Base-by-base conservation (phyloP, 306 rosid genomes). In the Potentilla sterilis region DNA sequence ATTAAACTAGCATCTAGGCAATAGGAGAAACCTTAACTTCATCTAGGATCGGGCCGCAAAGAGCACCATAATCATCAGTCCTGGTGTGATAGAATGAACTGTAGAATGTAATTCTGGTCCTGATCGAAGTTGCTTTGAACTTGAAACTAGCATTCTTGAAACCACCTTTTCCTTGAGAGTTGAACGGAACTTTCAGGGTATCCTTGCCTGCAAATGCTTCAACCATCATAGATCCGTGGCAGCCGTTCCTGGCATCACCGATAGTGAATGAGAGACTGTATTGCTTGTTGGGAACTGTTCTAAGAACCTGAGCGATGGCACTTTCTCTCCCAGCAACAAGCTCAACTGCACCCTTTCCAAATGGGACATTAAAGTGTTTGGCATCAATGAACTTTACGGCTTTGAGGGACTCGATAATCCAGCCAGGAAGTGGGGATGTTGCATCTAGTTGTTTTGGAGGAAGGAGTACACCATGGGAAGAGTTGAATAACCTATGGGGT, bases 321-420 rank as follows among this genome's bases (percentile, higher is more conserved):
- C 98, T 92, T 75, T 95, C 98, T 70, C 96, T 80, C 35, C 98
- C 97, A 24, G 96, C 97, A 73, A 95, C 93, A 61, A 92, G 98
- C 84, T 95, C 97, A 3, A 92, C 80, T 0, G 99, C 98, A 3
- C 85, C 88, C 0, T 52, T 28, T 52, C 98, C 99, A 58, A 44
- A 81, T n/a, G 98, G 99, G 61, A 88, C 80, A 9, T 79, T 85
- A 82, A 88, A 88, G 68, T 88, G 89, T 38, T 85, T 83, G 14
- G 86, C 82, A 32, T 92, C 96, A 34, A 95, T 89, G 89, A 86
- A 90, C 70, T 92, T 95, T 32, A 92, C 87, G 0, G 98, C 97
- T 77, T 90, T 96, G 18, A 92, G 96, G 12, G 99, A 96, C 75
- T 92, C 97, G 18, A 96, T 90, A 46, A 92, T 89, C 99, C 98